These are phyloP conservation scores for Mycosphaerella arachidis DNA, from an alignment of 2,329 filamentous ascomycete genomes.

Conservation along the genomic window DNA sequence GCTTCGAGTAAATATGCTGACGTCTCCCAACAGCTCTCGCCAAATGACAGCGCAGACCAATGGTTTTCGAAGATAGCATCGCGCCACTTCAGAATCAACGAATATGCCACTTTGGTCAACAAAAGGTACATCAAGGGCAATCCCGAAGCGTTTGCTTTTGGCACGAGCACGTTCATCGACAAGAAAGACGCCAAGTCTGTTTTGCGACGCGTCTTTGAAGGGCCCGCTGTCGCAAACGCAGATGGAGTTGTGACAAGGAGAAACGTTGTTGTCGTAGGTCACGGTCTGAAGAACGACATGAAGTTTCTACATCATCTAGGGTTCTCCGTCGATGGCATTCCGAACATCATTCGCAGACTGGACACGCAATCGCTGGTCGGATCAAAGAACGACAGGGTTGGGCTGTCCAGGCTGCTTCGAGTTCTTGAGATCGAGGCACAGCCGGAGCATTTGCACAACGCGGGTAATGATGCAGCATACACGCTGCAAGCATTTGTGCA, in stretches of 20 bases:
- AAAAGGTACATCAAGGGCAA: conserved; percentile 64
- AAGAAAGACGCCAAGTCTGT: conserved; percentile 33
- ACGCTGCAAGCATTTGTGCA: conserved; percentile 15
- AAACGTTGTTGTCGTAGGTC: conserved; percentile 73
- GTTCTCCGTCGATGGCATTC: conserved; percentile 53
- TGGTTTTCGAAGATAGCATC: conserved; percentile 12
- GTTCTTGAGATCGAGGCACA: conserved; percentile 55
- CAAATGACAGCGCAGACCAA: conserved; percentile 33
- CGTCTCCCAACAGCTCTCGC: background rate
- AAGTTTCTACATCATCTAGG: conserved; percentile 60
- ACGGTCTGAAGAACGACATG: conserved; percentile 65
- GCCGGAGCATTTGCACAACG: conserved; percentile 12
- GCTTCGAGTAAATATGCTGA: background rate
- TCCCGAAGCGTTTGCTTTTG: conserved; percentile 71
- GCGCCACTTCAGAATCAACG: conserved; percentile 68
- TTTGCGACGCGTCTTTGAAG: conserved; percentile 52
- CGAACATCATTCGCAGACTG: conserved; percentile 46
- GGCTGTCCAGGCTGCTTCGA: conserved; percentile 51
- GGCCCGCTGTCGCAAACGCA: conserved; percentile 32
- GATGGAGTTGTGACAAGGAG: background rate
- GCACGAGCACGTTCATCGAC: conserved; percentile 47
- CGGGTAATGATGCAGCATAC: conserved; percentile 19
- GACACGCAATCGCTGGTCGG: conserved; percentile 69
- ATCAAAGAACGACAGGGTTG: conserved; percentile 50
- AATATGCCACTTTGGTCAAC: conserved; percentile 66